A percentile compares a stretch with the other conserved stretches of the same genome.
Evolutionary conservation across 768 basidiomycete genomes (phyloP).

Genomic region (Amanita rubescens): DNA sequence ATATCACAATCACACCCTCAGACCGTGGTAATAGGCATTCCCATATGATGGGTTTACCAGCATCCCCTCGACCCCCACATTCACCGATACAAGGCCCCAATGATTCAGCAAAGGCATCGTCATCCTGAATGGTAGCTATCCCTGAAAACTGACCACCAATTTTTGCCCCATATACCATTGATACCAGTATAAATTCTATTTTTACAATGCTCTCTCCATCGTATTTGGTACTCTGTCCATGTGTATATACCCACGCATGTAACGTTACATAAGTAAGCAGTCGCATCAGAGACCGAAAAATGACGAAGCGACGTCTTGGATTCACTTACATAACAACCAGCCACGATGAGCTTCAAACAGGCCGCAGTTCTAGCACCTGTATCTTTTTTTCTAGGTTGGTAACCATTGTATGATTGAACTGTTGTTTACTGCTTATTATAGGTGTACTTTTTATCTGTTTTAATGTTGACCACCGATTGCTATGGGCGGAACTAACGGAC

Average conservation of each 20-base stretch:
- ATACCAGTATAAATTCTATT: slow-evolving; percentile 21
- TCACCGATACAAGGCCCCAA: slow-evolving; percentile 22
- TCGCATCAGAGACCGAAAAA: not conserved
- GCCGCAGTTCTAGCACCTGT: slow-evolving; percentile 83
- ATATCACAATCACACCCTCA: slow-evolving; percentile 43
- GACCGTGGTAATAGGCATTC: slow-evolving; percentile 59
- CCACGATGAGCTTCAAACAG: slow-evolving; percentile 78
- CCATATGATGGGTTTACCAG: slow-evolving; percentile 56
- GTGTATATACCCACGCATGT: not conserved
- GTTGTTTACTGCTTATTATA: slow-evolving; percentile 18
- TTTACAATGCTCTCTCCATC: not conserved
- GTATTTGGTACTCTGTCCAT: not conserved
- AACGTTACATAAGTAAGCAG: not conserved
- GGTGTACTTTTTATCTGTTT: slow-evolving; percentile 81
- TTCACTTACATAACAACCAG: too few relatives aligned
- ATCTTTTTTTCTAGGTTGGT: slow-evolving; percentile 84
- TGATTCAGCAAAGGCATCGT: not conserved
- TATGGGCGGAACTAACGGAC: slow-evolving; percentile 63
- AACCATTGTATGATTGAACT: not conserved
- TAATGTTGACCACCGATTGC: slow-evolving; percentile 80
- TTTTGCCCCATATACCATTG: slow-evolving; percentile 29
- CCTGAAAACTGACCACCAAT: slow-evolving; percentile 3
- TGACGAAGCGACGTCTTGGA: not conserved
- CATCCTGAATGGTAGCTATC: not conserved
- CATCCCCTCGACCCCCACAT: slow-evolving; percentile 46